Base-by-base conservation (phyloP, 1,139 yeast species). In the Hansenula lynferdii region DNA sequence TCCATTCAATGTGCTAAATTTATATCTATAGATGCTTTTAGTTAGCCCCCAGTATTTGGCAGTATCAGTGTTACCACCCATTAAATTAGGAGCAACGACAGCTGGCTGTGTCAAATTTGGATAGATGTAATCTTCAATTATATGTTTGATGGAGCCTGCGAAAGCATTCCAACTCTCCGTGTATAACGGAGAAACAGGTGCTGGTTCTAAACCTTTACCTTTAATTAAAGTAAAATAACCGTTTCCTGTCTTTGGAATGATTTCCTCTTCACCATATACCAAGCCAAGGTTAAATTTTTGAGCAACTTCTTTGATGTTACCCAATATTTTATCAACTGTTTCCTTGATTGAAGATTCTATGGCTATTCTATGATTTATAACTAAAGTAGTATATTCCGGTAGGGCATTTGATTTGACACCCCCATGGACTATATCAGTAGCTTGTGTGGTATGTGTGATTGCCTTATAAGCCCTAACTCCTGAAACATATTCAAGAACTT, bases 361-460 rank as follows among this genome's bases (percentile, higher is more conserved):
- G 15, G 75, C 70, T 34, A 79, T 69, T 52, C 85, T 65, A 49
- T 75, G 79, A 51, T 78, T 77, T 18, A 78, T 64, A 38, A 70
- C 50, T 18, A 79, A 64, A 6, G 68, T 63, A 7, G 75, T 84
- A 45, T 66, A 69, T 53, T 85, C 94, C 1, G 95, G 95, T 41
- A 85, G 65, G 3, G 92, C 90, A 54, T 77, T 67, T 28, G 73
- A 60, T 52, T 80, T 80, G 20, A 70, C 69, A 31, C 86, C 87
- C 21, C 85, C 85, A 11, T 57, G 44, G 35, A 80, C 64, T 8
- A 79, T 66, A 53, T 80, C 85, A 28, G 72, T 65, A 1, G 85
- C 83, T 51, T 77, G 82, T 2, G 84, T 71, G 0, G 85, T 77
- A 39, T 15, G 26, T 12, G n/a, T 24, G 6, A 19, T 26, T 8